phyloP scores from a whole-genome alignment of 2,329 filamentous ascomycete species.

The Pseudocercospora ulei region DNA sequence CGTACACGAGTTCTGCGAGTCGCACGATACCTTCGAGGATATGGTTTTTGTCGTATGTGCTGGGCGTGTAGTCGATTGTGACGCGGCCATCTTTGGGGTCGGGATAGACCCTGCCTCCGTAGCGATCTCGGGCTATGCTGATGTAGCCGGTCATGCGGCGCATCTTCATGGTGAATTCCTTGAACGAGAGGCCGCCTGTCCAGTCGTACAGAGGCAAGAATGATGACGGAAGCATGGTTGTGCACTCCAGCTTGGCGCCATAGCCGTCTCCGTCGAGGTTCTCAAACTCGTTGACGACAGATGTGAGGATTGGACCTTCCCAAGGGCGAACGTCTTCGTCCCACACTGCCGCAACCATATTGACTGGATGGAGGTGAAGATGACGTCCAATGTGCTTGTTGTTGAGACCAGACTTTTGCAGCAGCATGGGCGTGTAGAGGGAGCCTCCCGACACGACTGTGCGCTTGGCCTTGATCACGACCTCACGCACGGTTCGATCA shows the following conservation, averaged over 20 bases:
- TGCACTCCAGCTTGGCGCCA: constrained; percentile 70
- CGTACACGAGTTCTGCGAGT: constrained; percentile 65
- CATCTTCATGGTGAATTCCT: constrained; percentile 59
- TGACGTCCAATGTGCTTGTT: constrained; percentile 76
- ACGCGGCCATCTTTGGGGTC: constrained; percentile 56
- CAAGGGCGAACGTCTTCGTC: constrained; percentile 54
- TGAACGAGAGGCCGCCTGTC: constrained; percentile 59
- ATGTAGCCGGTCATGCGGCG: constrained; percentile 64
- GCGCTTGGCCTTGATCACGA: constrained; percentile 67
- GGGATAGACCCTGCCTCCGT: constrained; percentile 62
- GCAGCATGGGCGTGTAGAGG: constrained; percentile 64
- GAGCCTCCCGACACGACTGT: constrained; percentile 71
- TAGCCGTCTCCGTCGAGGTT: constrained; percentile 72
- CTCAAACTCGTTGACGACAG: constrained; percentile 65
- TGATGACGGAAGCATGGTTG: constrained; percentile 62
- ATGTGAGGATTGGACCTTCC: constrained; percentile 69
- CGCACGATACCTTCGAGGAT: constrained; percentile 62
- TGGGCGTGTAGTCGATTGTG: constrained; percentile 60
- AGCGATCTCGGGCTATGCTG: constrained; percentile 62
- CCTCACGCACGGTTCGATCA: constrained; percentile 47
- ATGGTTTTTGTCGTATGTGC: constrained; percentile 60
- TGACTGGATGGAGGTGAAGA: constrained; percentile 68
- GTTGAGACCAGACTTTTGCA: constrained; percentile 67
- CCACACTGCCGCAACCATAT: constrained; percentile 51
- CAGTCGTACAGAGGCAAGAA: constrained; percentile 57